Percentiles rank a stretch among this genome's conserved stretches.
Evolutionary conservation across 2,329 filamentous ascomycete genomes (phyloP).

Genomic region (Furcasterigmium furcatum): DNA sequence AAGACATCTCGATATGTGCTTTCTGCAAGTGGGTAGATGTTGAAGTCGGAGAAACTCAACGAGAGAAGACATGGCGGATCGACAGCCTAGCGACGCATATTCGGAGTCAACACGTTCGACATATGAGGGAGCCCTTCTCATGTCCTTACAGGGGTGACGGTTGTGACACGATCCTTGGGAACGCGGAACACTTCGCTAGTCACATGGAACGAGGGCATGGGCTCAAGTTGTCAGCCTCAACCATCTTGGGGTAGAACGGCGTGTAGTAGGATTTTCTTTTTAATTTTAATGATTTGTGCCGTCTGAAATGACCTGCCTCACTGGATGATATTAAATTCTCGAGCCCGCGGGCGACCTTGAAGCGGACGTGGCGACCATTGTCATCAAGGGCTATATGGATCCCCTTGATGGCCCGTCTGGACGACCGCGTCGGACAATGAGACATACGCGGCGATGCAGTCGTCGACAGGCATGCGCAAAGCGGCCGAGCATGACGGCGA

Average conservation of each 20-base stretch:
- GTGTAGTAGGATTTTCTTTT: too few species aligned
- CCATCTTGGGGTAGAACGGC: too few species aligned
- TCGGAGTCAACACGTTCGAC: background rate
- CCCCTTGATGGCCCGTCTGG: too few species aligned
- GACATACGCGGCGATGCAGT: too few species aligned
- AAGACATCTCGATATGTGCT: background rate
- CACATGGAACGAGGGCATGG: background rate
- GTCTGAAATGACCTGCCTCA: too few species aligned
- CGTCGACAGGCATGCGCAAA: slow-evolving; percentile 1
- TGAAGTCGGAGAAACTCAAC: background rate
- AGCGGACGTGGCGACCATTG: too few species aligned
- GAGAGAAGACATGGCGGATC: slow-evolving; percentile 1
- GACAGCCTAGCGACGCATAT: background rate
- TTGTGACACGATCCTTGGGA: background rate
- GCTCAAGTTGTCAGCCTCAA: too few species aligned
- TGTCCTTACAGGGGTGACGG: background rate
- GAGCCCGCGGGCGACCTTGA: too few species aligned
- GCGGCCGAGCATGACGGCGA: slow-evolving; percentile 1
- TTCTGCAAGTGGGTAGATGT: slow-evolving; percentile 1
- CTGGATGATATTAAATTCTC: too few species aligned
- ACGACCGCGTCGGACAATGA: too few species aligned
- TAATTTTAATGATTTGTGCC: too few species aligned
- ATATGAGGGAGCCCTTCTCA: background rate
- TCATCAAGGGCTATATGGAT: too few species aligned
- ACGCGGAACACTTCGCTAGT: background rate